Percentiles rank a stretch among this genome's conserved stretches.
phyloP scores from a whole-genome alignment of 495 filamentous ascomycete genomes.

The Penicillium subrubescens region DNA sequence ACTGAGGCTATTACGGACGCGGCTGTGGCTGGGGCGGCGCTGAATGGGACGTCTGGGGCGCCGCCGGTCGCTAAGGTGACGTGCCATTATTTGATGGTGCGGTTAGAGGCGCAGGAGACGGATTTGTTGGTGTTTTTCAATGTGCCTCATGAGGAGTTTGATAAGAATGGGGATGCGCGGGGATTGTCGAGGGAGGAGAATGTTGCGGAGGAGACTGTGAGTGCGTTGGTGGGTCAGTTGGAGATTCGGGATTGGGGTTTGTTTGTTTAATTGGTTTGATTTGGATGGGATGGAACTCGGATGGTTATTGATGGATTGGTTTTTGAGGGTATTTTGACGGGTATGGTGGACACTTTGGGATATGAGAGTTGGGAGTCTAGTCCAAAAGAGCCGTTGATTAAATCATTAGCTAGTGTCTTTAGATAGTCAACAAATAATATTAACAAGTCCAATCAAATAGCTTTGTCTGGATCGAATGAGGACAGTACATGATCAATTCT shows the following conservation, averaged over 20 bases:
- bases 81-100: conserved; percentile 57
- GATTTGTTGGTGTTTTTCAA: conserved; percentile 91
- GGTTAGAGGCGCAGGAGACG: conserved; percentile 72
- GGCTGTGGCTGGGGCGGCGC: conserved; percentile 18
- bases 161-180: conserved; percentile 38
- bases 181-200: conserved; percentile 58
- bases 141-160: conserved; percentile 78
- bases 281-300: not conserved
- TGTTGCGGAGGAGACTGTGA: conserved; percentile 62
- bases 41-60: conserved; percentile 16
- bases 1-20: conserved; percentile 7
- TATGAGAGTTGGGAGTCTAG: not conserved
- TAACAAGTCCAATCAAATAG: not conserved
- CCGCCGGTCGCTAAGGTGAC: conserved; percentile 25
- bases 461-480: not conserved
- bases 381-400: not conserved
- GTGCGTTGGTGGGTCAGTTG: conserved; percentile 67
- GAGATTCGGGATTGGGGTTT: conserved; percentile 81
- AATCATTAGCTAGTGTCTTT: not conserved
- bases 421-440: conserved; percentile 3
- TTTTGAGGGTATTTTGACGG: not conserved
- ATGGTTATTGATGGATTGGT: conserved; percentile 1
- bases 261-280: conserved; percentile 53
- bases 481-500: not conserved
- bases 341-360: not conserved